A percentile compares a stretch with the other conserved stretches of the same genome.
These are phyloP conservation scores for Murraya paniculata DNA, from an alignment of 345 rosid species.

Conservation along the genomic window DNA sequence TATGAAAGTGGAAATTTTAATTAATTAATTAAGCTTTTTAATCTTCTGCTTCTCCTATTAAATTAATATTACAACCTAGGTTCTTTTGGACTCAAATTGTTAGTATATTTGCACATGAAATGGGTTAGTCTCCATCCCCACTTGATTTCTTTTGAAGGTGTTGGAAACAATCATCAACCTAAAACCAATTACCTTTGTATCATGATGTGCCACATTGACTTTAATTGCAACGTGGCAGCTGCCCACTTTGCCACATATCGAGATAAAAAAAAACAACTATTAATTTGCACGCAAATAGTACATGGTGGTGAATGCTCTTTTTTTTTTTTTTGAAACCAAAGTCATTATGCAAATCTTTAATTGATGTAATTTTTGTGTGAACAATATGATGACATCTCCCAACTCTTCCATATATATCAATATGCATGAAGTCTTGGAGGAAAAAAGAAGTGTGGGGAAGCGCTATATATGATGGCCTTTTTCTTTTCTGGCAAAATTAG, in stretches of 20 bases:
- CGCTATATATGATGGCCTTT: no score
- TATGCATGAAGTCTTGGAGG: no score
- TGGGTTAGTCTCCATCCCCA: not conserved
- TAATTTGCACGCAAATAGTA: not conserved
- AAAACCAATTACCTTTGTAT: not conserved
- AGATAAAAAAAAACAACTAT: not conserved
- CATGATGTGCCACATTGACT: not conserved
- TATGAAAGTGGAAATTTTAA: constrained; percentile 16
- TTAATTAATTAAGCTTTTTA: not conserved
- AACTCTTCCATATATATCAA: no score
- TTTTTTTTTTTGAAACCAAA: not conserved
- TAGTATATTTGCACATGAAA: not conserved
- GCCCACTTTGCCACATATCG: not conserved
- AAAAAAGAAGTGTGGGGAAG: no score
- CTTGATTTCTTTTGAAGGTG: not conserved
- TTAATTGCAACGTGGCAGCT: not conserved
- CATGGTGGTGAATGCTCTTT: not conserved
- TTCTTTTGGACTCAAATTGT: not conserved
- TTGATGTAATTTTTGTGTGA: not conserved
- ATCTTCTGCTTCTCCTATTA: not conserved
- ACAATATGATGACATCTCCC: not conserved
- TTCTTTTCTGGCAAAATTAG: not conserved
- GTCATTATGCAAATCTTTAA: not conserved
- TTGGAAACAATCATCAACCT: constrained; percentile 15
- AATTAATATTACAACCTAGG: constrained; percentile 9